Base-by-base conservation (phyloP, 2,329 filamentous ascomycete species). In the Paramyrothecium roridum region DNA sequence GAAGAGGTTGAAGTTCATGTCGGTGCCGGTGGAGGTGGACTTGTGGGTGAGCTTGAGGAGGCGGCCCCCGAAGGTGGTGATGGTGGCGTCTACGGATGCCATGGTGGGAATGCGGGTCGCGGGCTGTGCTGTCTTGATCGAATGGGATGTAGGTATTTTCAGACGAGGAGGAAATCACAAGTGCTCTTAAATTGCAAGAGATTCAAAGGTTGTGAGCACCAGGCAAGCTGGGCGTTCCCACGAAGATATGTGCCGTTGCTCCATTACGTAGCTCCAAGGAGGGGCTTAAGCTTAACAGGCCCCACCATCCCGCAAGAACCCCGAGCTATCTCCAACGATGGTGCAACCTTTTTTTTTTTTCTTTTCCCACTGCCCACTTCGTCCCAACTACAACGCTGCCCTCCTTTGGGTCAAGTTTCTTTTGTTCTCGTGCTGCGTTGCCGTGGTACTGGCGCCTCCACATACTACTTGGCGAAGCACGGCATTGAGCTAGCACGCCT, bases 1-100 rank as follows among this genome's bases (percentile, higher is more conserved):
- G 79, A 90, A 99, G 65, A 99, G 82, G 77, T 96, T 96, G 68
- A 98, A 84, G 70, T 84, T 85, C 93, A 98, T 99, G 66, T 92
- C 86, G 63, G 91, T 96, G 65, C 84, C 85, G 55, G 91, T 96
- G 58, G 85, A 82, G 62, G 82, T 77, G 54, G 93, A 91, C 69
- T 87, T 76, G 82, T 99, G 95, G 65, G 88, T 86, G 59, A 99
- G 90, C 81, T 99, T 98, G 65, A 96, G 84, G 57, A 99, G 88
- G 76, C 92, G 92, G 70, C 95, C 95, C 70, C 93, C 93, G 71
- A 97, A 98, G 72, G 87, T 90, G 79, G 87, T 83, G 74, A 98
- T 96, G 60, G 89, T 91, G 57, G 91, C 88, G 72, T 90, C 96
- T 63, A 89, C 96, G 70, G 89, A 92, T 57, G 89, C 80, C 93